Base-by-base conservation (phyloP, 1,284 basidiomycete species). In the Dichomitus squalens region DNA sequence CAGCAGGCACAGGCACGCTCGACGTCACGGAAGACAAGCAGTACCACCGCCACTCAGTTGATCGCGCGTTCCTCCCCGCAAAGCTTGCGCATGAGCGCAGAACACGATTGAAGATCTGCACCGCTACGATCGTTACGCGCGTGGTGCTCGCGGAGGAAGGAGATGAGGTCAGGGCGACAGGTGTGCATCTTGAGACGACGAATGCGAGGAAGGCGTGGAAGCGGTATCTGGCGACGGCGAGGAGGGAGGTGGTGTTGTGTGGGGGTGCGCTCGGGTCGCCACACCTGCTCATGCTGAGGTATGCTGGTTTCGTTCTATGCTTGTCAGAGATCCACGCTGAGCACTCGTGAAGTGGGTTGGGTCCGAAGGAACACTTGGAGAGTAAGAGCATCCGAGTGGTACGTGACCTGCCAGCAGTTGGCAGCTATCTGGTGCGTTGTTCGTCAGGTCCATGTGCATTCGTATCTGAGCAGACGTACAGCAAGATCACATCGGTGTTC, bases 231-330 rank as follows among this genome's bases (percentile, higher is more conserved):
- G 66, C 70, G 3, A 46, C 52, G 9, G 75, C 69, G 1, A 55
- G 53, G n/a, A 57, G 61, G 46, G 72, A 74, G 53, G 64, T 75
- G 2, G 59, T 76, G 6, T 25, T 76, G 14, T 71, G 60, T 41
- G 65, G 67, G 9, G 75, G 75, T 14, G 66, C 73, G 1, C 57
- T 76, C 12, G 70, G 69, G 0, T 69, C 68, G 25, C 74, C 75
- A 0, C 69, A 71, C 29, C 39, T 75, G 7, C 61, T 76, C 1
- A 67, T 73, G 69, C 52, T 74, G 21, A 76, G 74, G 71, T 73
- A 20, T 5, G 59, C 8, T 43, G 0, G 14, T 25, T 1, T 44
- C 20, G 5, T 33, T 5, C 21, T 16, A 12, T 16, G 18, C 9
- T 12, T 20, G 27, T 12, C 16, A 4, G 0, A 9, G 7, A 25